Percentiles rank a stretch among this genome's conserved stretches.
Evolutionary conservation across 2,329 filamentous ascomycete species (phyloP).

Genomic region (Paecilomyces sp.): DNA sequence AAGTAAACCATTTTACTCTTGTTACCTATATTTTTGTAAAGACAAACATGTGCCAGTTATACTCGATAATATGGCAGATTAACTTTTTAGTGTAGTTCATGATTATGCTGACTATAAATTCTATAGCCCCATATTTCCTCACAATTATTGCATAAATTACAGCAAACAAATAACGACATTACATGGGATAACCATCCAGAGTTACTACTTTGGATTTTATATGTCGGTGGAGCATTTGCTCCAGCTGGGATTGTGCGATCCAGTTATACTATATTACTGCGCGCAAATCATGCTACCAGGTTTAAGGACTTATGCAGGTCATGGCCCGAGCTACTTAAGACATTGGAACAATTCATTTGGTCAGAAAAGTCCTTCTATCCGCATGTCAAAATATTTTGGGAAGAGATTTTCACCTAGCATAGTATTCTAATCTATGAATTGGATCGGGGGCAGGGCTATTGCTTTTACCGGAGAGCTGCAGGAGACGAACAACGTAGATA

Average conservation of each 20-base stretch:
- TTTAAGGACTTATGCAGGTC: constrained; percentile 16
- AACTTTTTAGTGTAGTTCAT: neutral
- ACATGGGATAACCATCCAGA: constrained; percentile 26
- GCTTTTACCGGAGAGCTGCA: no score
- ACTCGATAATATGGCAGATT: no score
- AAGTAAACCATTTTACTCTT: constrained; percentile 10
- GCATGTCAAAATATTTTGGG: constrained; percentile 26
- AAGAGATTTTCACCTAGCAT: constrained; percentile 5
- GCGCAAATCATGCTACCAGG: constrained; percentile 9
- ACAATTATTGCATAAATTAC: constrained; percentile 25
- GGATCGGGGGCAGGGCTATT: no score
- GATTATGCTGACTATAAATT: neutral
- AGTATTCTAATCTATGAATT: neutral
- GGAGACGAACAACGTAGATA: no score
- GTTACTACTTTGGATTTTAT: constrained; percentile 30
- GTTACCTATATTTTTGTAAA: constrained; percentile 6
- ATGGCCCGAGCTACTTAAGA: constrained; percentile 22
- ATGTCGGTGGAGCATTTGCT: constrained; percentile 34
- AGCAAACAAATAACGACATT: constrained; percentile 18
- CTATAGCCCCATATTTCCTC: constrained; percentile 9
- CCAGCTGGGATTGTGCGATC: constrained; percentile 19
- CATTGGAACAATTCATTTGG: constrained; percentile 34
- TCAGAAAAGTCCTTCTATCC: constrained; percentile 30
- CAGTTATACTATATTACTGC: constrained; percentile 17
- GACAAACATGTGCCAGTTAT: neutral